Conservation (phyloP, 257 asterid genomes). For the Craterostigma plantagineum region DNA sequence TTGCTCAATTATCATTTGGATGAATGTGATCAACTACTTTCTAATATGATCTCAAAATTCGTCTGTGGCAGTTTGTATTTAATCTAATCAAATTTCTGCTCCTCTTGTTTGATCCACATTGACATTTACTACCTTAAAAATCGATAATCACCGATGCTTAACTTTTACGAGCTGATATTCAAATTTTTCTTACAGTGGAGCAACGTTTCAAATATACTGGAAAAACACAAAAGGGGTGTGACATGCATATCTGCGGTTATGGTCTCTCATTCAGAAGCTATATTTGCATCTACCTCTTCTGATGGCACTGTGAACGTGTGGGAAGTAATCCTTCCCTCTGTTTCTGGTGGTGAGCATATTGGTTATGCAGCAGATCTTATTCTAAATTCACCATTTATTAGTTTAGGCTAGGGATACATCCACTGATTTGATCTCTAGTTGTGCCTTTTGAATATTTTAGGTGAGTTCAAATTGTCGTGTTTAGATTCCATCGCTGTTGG, state of each 20-base stretch:
- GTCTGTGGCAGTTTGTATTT: too few relatives aligned
- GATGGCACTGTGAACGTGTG: slow-evolving; percentile 70
- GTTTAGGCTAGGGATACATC: too few relatives aligned
- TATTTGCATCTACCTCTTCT: slow-evolving; percentile 83
- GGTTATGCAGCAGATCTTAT: slow-evolving; percentile 1
- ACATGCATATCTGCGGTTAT: slow-evolving; percentile 67
- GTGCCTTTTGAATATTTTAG: slow-evolving; percentile 20
- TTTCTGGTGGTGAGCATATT: slow-evolving; percentile 37
- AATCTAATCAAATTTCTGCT: too few relatives aligned
- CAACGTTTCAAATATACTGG: slow-evolving; percentile 51
- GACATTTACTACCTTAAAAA: too few relatives aligned
- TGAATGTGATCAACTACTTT: too few relatives aligned
- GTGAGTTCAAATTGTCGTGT: slow-evolving; percentile 58
- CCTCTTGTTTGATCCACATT: too few relatives aligned
- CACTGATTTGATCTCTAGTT: background rate
- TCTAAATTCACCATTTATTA: slow-evolving; percentile 1
- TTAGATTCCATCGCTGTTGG: slow-evolving; percentile 47
- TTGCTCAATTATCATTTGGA: background rate
- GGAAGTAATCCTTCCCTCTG: slow-evolving; percentile 45
- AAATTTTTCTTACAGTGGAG: slow-evolving; percentile 49
- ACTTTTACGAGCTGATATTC: slow-evolving; percentile 9
- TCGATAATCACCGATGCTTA: background rate
- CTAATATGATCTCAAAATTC: too few relatives aligned
- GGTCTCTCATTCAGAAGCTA: slow-evolving; percentile 42
- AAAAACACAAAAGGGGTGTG: slow-evolving; percentile 76